Conservation (phyloP, 805 yeast genomes). For the Candida hispaniensis region DNA sequence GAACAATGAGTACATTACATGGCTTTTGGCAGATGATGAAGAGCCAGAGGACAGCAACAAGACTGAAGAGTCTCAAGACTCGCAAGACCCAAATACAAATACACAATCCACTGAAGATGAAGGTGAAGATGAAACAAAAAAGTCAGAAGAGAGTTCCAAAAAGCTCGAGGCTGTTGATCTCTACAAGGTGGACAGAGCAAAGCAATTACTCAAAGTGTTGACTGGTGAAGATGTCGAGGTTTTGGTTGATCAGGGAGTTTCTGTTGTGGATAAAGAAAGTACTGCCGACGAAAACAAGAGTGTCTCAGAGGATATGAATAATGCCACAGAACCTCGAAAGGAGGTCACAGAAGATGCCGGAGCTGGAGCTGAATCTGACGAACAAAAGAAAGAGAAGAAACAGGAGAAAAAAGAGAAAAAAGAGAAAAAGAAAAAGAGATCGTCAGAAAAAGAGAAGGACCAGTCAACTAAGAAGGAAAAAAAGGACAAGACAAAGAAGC, state of each 20-base stretch:
- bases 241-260: slow-evolving; percentile 9
- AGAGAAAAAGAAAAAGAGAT: slow-evolving; percentile 19
- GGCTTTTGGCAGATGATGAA: slow-evolving; percentile 18
- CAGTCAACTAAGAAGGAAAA: slow-evolving; percentile 18
- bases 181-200: neutral
- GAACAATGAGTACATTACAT: slow-evolving; percentile 16
- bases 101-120: slow-evolving; percentile 18
- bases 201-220: neutral
- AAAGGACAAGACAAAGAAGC: slow-evolving; percentile 3
- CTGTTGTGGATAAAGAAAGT: slow-evolving; percentile 18
- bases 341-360: slow-evolving; percentile 14
- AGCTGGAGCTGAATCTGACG: slow-evolving; percentile 1
- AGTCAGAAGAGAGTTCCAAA: slow-evolving; percentile 2
- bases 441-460: slow-evolving; percentile 19
- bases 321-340: slow-evolving; percentile 1
- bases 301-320: slow-evolving; percentile 1
- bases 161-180: slow-evolving; percentile 5
- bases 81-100: slow-evolving; percentile 22
- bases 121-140: slow-evolving; percentile 17
- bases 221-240: slow-evolving; percentile 7
- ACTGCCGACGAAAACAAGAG: slow-evolving; percentile 2
- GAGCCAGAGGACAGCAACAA: slow-evolving; percentile 14
- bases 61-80: too few relatives aligned
- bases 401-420: slow-evolving; percentile 16
- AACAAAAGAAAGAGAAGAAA: slow-evolving; percentile 15